Evolutionary conservation across 2,329 filamentous ascomycete species (phyloP).

Genomic region (Stromatinia cepivora): DNA sequence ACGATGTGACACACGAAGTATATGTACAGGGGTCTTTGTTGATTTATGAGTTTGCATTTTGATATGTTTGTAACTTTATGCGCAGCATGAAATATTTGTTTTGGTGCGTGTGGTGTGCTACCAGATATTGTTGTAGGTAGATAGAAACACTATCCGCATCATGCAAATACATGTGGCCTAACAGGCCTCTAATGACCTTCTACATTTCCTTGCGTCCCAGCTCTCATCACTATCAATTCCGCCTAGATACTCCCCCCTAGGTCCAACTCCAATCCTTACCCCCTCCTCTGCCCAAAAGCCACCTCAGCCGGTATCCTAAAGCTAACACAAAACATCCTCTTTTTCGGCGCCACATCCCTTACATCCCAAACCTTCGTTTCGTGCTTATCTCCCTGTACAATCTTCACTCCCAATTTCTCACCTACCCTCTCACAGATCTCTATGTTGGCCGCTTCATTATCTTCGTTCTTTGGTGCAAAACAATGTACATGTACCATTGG

Average conservation of each 20-base stretch:
- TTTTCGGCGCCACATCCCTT: conserved; percentile 85
- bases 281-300: conserved; percentile 59
- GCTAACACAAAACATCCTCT: conserved; percentile 94
- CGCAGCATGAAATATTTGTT: too few relatives aligned
- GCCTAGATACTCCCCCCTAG: too few relatives aligned
- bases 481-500: conserved; percentile 93
- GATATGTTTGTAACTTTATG: background rate
- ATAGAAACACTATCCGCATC: too few relatives aligned
- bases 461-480: conserved; percentile 80
- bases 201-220: background rate
- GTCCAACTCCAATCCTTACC: background rate
- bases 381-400: conserved; percentile 46
- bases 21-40: too few relatives aligned
- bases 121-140: too few relatives aligned
- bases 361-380: conserved; percentile 64
- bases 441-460: conserved; percentile 62
- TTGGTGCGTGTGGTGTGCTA: too few relatives aligned
- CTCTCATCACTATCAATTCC: background rate
- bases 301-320: conserved; percentile 83
- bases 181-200: background rate
- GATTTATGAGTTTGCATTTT: background rate
- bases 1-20: background rate
- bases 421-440: conserved; percentile 67
- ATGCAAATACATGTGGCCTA: too few relatives aligned
- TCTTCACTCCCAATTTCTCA: conserved; percentile 48